Evolutionary conservation across 225 moss, liverwort and hornwort species (phyloP), one percentile per base, ranked within the genome.

Genomic region (Neckera pumila): DNA sequence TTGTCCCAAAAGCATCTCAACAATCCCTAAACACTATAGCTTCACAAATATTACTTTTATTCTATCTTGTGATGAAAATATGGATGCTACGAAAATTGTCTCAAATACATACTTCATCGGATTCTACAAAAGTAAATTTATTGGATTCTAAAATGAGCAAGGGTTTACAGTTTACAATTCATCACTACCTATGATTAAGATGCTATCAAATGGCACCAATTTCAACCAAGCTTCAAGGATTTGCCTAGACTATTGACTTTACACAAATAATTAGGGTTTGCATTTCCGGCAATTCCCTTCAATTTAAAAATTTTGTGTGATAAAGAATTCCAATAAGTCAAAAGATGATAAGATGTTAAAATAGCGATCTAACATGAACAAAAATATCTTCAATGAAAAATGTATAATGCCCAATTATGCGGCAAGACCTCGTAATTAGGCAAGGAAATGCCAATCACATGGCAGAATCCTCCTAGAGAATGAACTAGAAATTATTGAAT

Each of bases 341-440:
- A 62, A 15, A 15, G 62, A 30, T 62, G 30, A 62, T 62, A 62
- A 33, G 5, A 34, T 64, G 10, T 34, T 18, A 5, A 64, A 34
- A 10, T 5, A 64, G 10, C 5, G 5, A 18, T 64, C 3, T 17
- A 5, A 2, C 10, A 34, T 64, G 64, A 63, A 17, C 0, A 17
- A 9, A 33, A 63, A 33, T 9, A 34, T 19, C 18, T 64, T 3
- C 3, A 18, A 64, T 64, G 17, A 62, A 31, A 7, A 63, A 31
- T 7, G 4, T 1, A 9, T 17, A 63, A 63, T 63, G 63, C 14
- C 1, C 0, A 1, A 63, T 31, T 63, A 63, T 1, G 0, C 1
- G 5, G 17, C 18, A 17, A 64, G 18, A 18, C 0, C 1, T 1
- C 2, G 1, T 34, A 18, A 17, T 17, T 0, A 2, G 3, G 18